Percentiles rank a stretch among this genome's conserved stretches.
Conservation (phyloP, 768 basidiomycete species). For the Agaricus subrufescens region DNA sequence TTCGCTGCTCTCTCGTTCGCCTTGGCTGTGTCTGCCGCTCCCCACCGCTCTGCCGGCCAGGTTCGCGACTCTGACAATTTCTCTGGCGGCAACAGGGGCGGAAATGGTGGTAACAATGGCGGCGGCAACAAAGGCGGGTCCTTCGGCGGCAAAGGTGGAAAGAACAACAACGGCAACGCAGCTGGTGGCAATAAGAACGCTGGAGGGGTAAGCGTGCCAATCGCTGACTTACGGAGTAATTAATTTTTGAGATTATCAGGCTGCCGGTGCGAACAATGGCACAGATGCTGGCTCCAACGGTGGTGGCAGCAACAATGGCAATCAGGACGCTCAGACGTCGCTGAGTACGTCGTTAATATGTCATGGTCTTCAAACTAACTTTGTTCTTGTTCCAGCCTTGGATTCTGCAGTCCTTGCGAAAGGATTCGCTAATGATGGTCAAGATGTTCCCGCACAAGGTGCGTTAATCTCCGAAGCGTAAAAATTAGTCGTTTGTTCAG, state of each 20-base stretch:
- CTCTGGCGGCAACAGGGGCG: too few species aligned
- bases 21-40: conserved; percentile 21
- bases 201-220: conserved; percentile 2
- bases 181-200: conserved; percentile 5
- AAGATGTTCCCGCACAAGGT: conserved; percentile 28
- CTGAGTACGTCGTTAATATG: conserved; percentile 21
- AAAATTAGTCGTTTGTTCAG: conserved; percentile 33
- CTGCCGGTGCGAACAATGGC: conserved; percentile 3
- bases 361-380: background rate
- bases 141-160: conserved; percentile 10
- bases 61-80: background rate
- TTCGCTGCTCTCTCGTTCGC: conserved; percentile 24
- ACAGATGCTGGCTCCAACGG: background rate
- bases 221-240: background rate
- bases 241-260: background rate
- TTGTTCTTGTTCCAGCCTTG: conserved; percentile 19
- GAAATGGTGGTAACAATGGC: too few species aligned
- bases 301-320: conserved; percentile 2
- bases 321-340: conserved; percentile 39
- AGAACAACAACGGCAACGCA: conserved; percentile 10
- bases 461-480: conserved; percentile 36
- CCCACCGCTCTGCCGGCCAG: background rate
- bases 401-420: conserved; percentile 45
- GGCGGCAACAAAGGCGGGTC: background rate
- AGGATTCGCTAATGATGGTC: conserved; percentile 54